Evolutionary conservation across 2,329 filamentous ascomycete genomes (phyloP), one percentile per base, ranked within the genome.

Genomic region (Aspergillus terreus): DNA sequence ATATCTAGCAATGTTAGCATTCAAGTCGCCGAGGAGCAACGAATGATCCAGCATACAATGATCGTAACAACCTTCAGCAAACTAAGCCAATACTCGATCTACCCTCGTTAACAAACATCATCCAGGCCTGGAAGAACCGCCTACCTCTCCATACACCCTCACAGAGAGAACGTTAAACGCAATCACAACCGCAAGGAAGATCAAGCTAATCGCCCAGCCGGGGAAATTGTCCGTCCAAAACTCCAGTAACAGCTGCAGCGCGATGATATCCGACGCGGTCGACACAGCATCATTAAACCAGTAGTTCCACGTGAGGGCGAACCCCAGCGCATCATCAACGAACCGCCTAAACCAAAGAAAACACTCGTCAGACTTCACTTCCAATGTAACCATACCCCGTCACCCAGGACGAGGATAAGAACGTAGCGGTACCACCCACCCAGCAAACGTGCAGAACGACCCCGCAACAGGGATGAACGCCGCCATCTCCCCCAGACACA

Each of bases 211-310:
- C 0, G 78, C 84, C 77, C 82, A 85, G 1, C 82, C 82, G 0
- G 84, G 83, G 47, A 87, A 82, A 53, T 78, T 76, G 42, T 81
- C 76, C 33, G 77, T 80, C 83, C 83, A 86, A 62, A 83, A 86
- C 44, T 82, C 68, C 47, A 85, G 67, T 1, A 86, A 62, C 2
- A 86, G 68, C 62, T 83, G 80, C 32, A 82, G 64, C 0, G 81
- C 77, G 17, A 85, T 80, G 23, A 86, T 68, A 67, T 87, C 83
- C 0, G 82, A 74, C 0, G 83, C 83, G 1, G 78, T 82, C 0
- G 76, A 78, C 0, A 82, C 78, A 1, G 82, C 83, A 67, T 86
- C 82, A 63, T 86, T 85, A 60, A 85, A 84, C 82, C 82, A 86
- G 55, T 75, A 74, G 49, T 75, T 74, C 73, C 74, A 76, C 6